These are phyloP conservation scores for Neospermospora avenae DNA, from an alignment of 2,329 filamentous ascomycete genomes.

Conservation along the genomic window DNA sequence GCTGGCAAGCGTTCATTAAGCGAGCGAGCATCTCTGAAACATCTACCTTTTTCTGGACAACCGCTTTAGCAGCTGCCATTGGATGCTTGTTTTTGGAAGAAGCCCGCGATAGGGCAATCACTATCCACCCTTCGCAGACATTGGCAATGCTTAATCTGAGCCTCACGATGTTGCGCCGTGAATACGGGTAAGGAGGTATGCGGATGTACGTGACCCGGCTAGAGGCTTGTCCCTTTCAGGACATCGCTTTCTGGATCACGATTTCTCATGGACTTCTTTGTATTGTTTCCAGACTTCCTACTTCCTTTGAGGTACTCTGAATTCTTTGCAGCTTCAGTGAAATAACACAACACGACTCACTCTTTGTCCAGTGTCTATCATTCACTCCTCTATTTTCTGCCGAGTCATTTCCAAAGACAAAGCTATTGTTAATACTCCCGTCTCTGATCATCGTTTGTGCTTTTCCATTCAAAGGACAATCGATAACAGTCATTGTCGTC, in stretches of 20 bases:
- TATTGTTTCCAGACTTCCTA: background rate
- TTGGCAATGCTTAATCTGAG: background rate
- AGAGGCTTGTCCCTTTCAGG: background rate
- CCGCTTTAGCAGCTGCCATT: background rate
- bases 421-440: background rate
- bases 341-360: background rate
- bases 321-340: background rate
- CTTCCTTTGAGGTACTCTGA: background rate
- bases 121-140: background rate
- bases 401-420: background rate
- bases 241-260: background rate
- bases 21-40: background rate
- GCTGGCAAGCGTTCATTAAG: no score
- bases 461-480: background rate
- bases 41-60: background rate
- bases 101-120: background rate
- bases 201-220: no score
- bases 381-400: background rate
- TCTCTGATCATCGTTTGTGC: background rate
- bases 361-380: slow-evolving; percentile 1
- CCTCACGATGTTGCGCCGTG: background rate
- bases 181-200: background rate
- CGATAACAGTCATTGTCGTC: background rate
- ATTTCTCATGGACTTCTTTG: background rate
- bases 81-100: background rate